These are phyloP conservation scores for Gastrolobium bilobum DNA, from an alignment of 306 rosid species.

Conservation along the genomic window DNA sequence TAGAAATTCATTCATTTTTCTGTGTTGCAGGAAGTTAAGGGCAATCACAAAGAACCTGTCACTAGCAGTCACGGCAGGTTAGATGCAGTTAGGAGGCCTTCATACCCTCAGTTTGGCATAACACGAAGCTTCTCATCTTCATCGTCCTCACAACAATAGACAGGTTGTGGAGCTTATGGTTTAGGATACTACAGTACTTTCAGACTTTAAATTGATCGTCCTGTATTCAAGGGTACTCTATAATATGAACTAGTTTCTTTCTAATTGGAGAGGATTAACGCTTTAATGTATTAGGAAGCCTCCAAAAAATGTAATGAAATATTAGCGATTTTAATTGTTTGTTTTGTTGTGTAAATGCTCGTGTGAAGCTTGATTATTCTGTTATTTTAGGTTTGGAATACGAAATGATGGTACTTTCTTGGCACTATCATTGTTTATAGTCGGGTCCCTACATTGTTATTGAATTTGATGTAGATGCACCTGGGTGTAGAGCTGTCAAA, in stretches of 20 bases:
- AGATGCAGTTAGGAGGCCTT: conserved; percentile 72
- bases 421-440: not conserved
- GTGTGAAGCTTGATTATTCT: conserved; percentile 30
- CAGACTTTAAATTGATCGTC: conserved; percentile 65
- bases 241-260: conserved; percentile 42
- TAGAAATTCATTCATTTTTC: not conserved
- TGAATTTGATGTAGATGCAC: too few species aligned
- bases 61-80: conserved; percentile 67
- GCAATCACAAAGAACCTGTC: conserved; percentile 68
- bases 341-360: conserved; percentile 28
- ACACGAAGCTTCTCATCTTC: conserved; percentile 69
- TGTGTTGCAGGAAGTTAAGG: conserved; percentile 74
- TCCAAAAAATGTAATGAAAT: conserved; percentile 54
- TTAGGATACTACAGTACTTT: conserved; percentile 78
- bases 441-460: too few species aligned
- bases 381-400: conserved; percentile 8
- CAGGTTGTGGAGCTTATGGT: conserved; percentile 76
- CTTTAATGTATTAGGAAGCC: conserved; percentile 50
- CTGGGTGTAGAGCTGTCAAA: too few species aligned
- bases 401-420: conserved; percentile 8
- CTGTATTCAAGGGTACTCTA: conserved; percentile 46
- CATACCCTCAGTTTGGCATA: conserved; percentile 71
- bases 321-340: conserved; percentile 48
- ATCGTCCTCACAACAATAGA: conserved; percentile 68
- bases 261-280: conserved; percentile 46